Evolutionary conservation across 108 stramenopile species (phyloP), one percentile per base, ranked within the genome.

Genomic region (Parietichytrium sp.): DNA sequence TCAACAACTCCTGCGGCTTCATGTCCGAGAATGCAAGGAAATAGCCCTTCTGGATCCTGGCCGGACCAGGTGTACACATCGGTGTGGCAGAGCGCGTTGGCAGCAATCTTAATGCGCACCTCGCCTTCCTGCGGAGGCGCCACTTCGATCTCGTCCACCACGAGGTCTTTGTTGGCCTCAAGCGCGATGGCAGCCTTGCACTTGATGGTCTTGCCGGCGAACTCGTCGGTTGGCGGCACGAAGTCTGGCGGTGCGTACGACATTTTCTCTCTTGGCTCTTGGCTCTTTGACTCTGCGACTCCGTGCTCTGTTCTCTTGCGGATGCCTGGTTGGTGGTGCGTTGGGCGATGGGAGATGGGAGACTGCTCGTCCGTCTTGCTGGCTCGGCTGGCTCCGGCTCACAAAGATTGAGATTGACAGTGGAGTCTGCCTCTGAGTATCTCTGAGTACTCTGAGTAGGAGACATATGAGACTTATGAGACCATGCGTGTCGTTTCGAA

Each of bases 21-120:
- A 54, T 93, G 91, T 3, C 93, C 93, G 20, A 96, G 81, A 54
- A 96, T 94, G 82, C 91, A 92, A 7, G 95, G 95, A 82, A 96
- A 94, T 1, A 93, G 52, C 3, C 91, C 91, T 80, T 93, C 93
- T 33, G 91, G 81, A 85, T 92, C 91, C 53, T 55, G 53, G 42
- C 89, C 89, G 8, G 33, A 18, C 26, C 81, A 55, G 20, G 89
- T 90, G 84, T 86, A 89, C 18, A 72, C 78, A 52, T 88, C 86
- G 18, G 88, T 86, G 54, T 88, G 88, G 84, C 87, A 88, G 36
- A 88, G 42, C 29, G 85, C 91, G 47, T 80, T 87, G 51, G 87
- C 77, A n/a, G 86, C 51, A 26, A 91, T 82, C 87, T 88, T 89
- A 29, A 91, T 52, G 29, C 91, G 88, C 23, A 91, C 91, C 79